These are phyloP conservation scores for Fonsecaea pedrosoi DNA, from an alignment of 2,329 filamentous ascomycete species.

Conservation along the genomic window DNA sequence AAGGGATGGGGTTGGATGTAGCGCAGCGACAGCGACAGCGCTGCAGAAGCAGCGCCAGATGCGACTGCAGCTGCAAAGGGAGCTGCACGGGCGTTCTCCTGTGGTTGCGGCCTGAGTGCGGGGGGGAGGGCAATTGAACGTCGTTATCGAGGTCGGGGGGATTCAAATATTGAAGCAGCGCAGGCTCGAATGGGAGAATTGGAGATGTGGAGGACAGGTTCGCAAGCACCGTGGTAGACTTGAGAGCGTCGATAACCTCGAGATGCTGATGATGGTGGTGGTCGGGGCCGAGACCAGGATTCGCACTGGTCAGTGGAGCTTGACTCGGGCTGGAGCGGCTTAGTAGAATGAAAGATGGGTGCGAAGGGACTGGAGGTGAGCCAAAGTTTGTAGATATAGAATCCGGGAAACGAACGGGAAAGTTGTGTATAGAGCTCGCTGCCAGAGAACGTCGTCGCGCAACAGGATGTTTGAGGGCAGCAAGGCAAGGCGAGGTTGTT, in stretches of 20 bases:
- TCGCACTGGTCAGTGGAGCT: slow-evolving; percentile 27
- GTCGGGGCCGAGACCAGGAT: slow-evolving; percentile 28
- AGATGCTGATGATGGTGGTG: slow-evolving; percentile 31
- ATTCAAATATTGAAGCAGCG: slow-evolving; percentile 12
- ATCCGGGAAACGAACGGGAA: slow-evolving; percentile 5
- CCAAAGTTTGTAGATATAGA: slow-evolving; percentile 4
- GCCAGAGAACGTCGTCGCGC: slow-evolving; percentile 11
- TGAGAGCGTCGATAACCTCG: slow-evolving; percentile 27
- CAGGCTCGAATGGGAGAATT: slow-evolving; percentile 14
- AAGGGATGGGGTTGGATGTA: slow-evolving; percentile 17
- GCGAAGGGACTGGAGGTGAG: slow-evolving; percentile 8
- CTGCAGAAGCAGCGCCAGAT: slow-evolving; percentile 37
- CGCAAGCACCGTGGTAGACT: slow-evolving; percentile 8
- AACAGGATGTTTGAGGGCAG: slow-evolving; percentile 18
- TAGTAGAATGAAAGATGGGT: slow-evolving; percentile 15
- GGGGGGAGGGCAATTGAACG: slow-evolving; percentile 32
- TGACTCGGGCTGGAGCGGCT: slow-evolving; percentile 13
- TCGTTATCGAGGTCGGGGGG: slow-evolving; percentile 9
- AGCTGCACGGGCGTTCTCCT: slow-evolving; percentile 34
- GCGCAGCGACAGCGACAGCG: slow-evolving; percentile 31
- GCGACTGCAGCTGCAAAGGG: slow-evolving; percentile 37
- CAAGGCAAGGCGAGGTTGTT: slow-evolving; percentile 18
- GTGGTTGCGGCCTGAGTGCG: slow-evolving; percentile 33
- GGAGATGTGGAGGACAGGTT: slow-evolving; percentile 12
- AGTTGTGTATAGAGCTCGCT: slow-evolving; percentile 1